Evolutionary conservation across 1,139 yeast species (phyloP).

Genomic region (Lizanozyma gosingica): DNA sequence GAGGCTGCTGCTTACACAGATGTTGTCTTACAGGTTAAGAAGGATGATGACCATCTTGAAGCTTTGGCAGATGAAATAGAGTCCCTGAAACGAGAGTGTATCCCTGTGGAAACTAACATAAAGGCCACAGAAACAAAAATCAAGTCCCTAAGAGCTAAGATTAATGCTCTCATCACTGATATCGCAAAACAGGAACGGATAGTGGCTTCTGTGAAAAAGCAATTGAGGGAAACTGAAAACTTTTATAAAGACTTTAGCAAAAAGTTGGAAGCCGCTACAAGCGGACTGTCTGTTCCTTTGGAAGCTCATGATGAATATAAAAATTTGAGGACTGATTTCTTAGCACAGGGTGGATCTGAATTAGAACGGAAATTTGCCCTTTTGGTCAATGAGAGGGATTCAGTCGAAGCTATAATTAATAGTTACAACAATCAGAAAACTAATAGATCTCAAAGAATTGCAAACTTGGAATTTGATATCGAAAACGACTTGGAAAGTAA

Average conservation of each 20-base stretch:
- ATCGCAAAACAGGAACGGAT: slow-evolving; percentile 40
- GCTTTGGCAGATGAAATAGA: slow-evolving; percentile 34
- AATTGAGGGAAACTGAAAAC: slow-evolving; percentile 38
- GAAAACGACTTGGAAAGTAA: slow-evolving; percentile 13
- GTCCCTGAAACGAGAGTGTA: slow-evolving; percentile 36
- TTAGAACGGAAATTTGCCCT: slow-evolving; percentile 44
- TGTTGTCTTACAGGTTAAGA: slow-evolving; percentile 32
- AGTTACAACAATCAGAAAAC: slow-evolving; percentile 36
- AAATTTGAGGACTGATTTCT: slow-evolving; percentile 44
- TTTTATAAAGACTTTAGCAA: slow-evolving; percentile 37
- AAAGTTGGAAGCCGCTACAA: slow-evolving; percentile 18
- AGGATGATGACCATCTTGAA: slow-evolving; percentile 30
- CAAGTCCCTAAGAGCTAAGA: slow-evolving; percentile 39
- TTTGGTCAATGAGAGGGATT: slow-evolving; percentile 36
- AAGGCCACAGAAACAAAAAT: slow-evolving; percentile 41
- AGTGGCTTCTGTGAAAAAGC: slow-evolving; percentile 35
- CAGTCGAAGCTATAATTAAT: slow-evolving; percentile 28
- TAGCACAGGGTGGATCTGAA: slow-evolving; percentile 49
- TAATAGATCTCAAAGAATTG: slow-evolving; percentile 30
- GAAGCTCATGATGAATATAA: slow-evolving; percentile 57
- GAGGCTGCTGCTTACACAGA: slow-evolving; percentile 35
- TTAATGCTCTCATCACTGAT: slow-evolving; percentile 46
- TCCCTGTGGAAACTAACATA: slow-evolving; percentile 51
- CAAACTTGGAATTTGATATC: slow-evolving; percentile 11
- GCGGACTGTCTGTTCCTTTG: slow-evolving; percentile 29